Evolutionary conservation across 2,329 filamentous ascomycete genomes (phyloP), one percentile per base, ranked within the genome.

Genomic region (Fusarium incarnatum): DNA sequence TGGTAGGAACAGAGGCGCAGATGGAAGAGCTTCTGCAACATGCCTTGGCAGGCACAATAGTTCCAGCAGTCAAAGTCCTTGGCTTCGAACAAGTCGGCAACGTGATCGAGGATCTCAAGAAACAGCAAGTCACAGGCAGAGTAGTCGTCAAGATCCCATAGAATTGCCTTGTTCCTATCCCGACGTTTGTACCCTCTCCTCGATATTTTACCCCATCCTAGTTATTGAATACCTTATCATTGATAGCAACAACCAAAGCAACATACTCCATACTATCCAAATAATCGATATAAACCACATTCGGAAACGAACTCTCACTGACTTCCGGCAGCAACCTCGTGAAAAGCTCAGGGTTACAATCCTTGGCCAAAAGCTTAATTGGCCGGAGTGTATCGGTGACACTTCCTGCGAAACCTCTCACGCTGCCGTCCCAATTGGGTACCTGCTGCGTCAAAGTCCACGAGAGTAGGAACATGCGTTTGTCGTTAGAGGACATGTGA

Each of bases 1-100:
- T 69, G 0, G 59, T 64, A 3, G 73, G 73, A 0, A 74, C 69
- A 3, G 73, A 75, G 2, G n/a, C 44, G 0, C 73, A 75, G 41
- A 71, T 75, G 64, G 10, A 42, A 1, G 55, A 61, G 7, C 58
- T 75, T 3, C 27, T 75, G 2, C 37, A 58, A 5, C 60, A 73
- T 8, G 56, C 67, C 0, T 8, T 53, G 0, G 18, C 22, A 1
- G 58, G 61, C 2, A 70, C 22, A 2, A 62, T 75, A 23, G 32
- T 13, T 0, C 73, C 71, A 1, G n/a, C 25, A 0, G n/a, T 71
- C 0, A 57, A 48, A 2, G 20, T 75, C 0, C n/a, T 73, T 2
- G 50, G 67, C 0, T 71, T 75, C 9, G 27, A 60, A 2, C 44
- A 74, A 2, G 59, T 67, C 0, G 48, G 45, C 0, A 23, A 12